phyloP scores from a whole-genome alignment of 352 stramenopile genomes.

The Globisporangium splendens region DNA sequence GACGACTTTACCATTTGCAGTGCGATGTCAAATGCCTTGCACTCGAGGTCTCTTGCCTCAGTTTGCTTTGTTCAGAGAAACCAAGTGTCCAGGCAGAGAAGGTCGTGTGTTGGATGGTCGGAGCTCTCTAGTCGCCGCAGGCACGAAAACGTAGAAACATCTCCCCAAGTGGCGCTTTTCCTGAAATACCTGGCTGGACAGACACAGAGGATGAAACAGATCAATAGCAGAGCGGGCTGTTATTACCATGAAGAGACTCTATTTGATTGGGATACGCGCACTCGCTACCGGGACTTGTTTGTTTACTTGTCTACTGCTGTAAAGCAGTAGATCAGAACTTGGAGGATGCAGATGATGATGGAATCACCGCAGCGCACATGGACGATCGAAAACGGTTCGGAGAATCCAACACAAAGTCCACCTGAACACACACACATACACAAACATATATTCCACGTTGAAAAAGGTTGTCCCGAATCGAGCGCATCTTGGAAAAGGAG shows the following conservation, averaged over 20 bases:
- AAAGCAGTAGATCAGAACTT: background rate
- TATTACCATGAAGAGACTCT: background rate
- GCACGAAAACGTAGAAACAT: too few species aligned
- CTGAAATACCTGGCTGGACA: background rate
- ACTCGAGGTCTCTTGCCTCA: background rate
- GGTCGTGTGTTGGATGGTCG: too few species aligned
- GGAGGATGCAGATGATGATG: constrained; percentile 9
- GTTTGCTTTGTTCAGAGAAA: background rate
- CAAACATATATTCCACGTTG: background rate
- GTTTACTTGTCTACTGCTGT: background rate
- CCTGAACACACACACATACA: constrained; percentile 19
- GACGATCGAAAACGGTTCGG: constrained; percentile 57
- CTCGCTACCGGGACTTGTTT: background rate
- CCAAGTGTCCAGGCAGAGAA: too few species aligned
- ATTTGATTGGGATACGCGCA: background rate
- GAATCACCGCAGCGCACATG: constrained; percentile 48
- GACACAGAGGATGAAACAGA: background rate
- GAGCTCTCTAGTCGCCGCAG: background rate
- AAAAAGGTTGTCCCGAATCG: background rate
- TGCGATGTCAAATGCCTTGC: background rate
- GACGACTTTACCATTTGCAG: too few species aligned
- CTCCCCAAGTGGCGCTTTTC: background rate
- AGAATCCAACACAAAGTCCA: constrained; percentile 63
- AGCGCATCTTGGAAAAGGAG: too few species aligned
- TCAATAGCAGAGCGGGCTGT: background rate